Base-by-base conservation (phyloP, 176 grass and related monocot genomes). In the Ensete ventricosum region DNA sequence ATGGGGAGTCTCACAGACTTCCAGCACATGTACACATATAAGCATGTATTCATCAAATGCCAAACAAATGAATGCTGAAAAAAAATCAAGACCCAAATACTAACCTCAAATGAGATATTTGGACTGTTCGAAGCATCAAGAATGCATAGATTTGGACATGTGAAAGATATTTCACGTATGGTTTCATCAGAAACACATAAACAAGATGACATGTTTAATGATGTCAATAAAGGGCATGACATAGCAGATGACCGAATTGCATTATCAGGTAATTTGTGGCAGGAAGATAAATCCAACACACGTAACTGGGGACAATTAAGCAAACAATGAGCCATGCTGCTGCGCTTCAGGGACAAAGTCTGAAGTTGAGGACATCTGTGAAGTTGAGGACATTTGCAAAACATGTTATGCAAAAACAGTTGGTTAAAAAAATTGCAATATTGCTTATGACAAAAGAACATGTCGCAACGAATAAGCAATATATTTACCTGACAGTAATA, bases 1-100 rank as follows among this genome's bases (percentile, higher is more conserved):
- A 87, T 94, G 48, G 73, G 86, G 73, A 99, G 80, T 75, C 66
- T 91, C 78, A 94, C 95, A 24, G 88, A 89, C 95, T 99, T 78
- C 72, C 63, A 59, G 87, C n/a, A 58, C 9, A 27, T 3, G n/a
- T 52, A 34, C 75, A 78, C 73, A 9, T 14, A n/a, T 25, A 55
- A 74, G 24, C 68, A 54, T 62, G 81, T 85, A 82, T 22, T 26
- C 78, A 51, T 62, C 64, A 63, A 72, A 11, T 50, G 14, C 6
- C 26, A 34, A 6, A 57, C 25, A 73, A 73, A 9, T 79, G 23
- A 73, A 62, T 60, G 17, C 14, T 53, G 24, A 21, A 54, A 14
- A 14, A 9, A 25, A 10, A 57, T 23, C 13, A 74, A 1, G 23
- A n/a, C 17, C 17, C 48, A n/a, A 79, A 81, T 54, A 58, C 64